Base-by-base conservation (phyloP, 2,329 filamentous ascomycete species). In the Fusarium sp. region DNA sequence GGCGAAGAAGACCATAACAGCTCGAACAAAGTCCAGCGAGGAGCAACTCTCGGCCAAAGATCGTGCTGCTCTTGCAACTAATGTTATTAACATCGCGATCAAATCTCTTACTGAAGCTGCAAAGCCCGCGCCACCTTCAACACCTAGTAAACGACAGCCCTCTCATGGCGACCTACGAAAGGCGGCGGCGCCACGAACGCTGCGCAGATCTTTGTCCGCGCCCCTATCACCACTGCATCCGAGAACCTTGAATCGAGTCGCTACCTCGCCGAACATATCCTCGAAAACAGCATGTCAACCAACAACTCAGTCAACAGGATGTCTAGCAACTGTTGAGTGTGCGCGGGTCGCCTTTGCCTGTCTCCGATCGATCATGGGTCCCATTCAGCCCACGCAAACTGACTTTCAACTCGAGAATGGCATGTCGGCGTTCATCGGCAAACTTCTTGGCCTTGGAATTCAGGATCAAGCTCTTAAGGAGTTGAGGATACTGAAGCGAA, bases 401-500 rank as follows among this genome's bases (percentile, higher is more conserved):
- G 87, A 89, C 52, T 83, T 93, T 42, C 93, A 95, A 78, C 81
- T 95, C 5, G 93, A 95, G 79, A 91, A 87, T 68, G 93, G 93
- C 63, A 93, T 94, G 87, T 89, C 92, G 18, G 90, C 91, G 0
- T 86, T 95, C 62, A 82, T 92, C 42, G 89, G 89, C 42, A 94
- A 91, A 78, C 84, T 95, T 1, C 83, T 94, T 16, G 84, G 85
- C 0, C 84, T 94, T 57, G 89, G 90, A 1, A 81, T 95, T 61
- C 89, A 93, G 54, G 89, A 91, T n/a, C 85, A 92, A 66, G 93
- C 93, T 0, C 82, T 90, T 47, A 93, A 91, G 77, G 93, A 95
- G 77, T 80, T 95, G 67, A 85, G 89, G 45, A 83, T 91, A 13
- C 80, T 95, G 73, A 94, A 93, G 80, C 87, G 84, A 69, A 87